Base-by-base conservation (phyloP, 129 eudicot genomes). In the Pseudognaphalium luteoalbum region DNA sequence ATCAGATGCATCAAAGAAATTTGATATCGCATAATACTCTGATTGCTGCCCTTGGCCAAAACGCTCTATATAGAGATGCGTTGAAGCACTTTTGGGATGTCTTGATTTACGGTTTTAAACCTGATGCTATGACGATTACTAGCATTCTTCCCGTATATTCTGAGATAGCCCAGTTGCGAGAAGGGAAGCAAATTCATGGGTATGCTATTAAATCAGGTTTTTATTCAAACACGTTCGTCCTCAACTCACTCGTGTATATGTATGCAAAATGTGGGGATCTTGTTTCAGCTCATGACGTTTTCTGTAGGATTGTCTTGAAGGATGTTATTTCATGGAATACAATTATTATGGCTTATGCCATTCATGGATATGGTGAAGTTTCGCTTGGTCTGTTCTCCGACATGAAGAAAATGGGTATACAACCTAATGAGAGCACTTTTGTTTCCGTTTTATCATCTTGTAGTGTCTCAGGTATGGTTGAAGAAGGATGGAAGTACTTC, bases 311-410 rank as follows among this genome's bases (percentile, higher is more conserved):
- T 78, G 30, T 44, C 50, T 47, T 20, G 28, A 92, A 88, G 79
- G 91, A 92, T 81, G 72, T 86, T 20, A 68, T 86, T 74, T 89
- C 98, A 16, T 92, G 98, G 98, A 92, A 92, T 82, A 84, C 94
- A 4, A 84, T 92, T n/a, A 87, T 92, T 37, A 83, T 87, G 88
- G 93, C 83, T 0, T 86, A 87, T 60, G 96, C 86, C 21, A 79
- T 92, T 76, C 93, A 92, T 60, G 96, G 96, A 52, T 83, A 63
- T 39, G 92, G 89, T 30, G 72, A 79, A 71, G 41, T 37, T 42
- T 86, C 93, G 3, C 42, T 83, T 4, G 69, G 71, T n/a, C 71
- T 90, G 68, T 92, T 89, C 80, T 73, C 69, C 4, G 69, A 72
- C 12, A 92, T 92, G 96, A 66, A 25, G 56, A 81, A 77, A 68